phyloP scores from a whole-genome alignment of 805 yeast species.

The Candida ficus region DNA sequence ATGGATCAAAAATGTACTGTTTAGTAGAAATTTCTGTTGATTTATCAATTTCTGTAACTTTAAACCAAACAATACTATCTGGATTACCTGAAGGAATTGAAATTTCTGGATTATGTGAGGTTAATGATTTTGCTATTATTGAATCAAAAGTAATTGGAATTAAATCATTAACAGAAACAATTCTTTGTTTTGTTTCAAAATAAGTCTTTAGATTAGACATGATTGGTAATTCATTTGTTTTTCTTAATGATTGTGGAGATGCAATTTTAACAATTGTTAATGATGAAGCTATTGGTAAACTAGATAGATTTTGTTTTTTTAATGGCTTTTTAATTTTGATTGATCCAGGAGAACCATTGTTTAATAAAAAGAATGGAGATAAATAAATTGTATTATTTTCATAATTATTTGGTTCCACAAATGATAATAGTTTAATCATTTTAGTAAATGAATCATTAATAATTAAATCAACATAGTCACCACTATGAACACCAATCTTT shows the following conservation, averaged over 20 bases:
- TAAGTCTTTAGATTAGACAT: conserved; percentile 53
- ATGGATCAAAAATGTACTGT: conserved; percentile 61
- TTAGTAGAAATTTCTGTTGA: conserved; percentile 14
- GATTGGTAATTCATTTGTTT: conserved; percentile 55
- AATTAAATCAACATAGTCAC: conserved; percentile 49
- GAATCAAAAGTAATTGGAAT: conserved; percentile 79
- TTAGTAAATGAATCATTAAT: conserved; percentile 6
- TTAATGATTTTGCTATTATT: conserved; percentile 46
- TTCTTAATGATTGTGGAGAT: conserved; percentile 64
- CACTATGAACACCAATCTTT: conserved; percentile 59
- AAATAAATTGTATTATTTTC: conserved; percentile 38
- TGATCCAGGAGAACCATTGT: conserved; percentile 31
- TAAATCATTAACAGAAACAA: conserved; percentile 60
- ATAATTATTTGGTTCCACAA: conserved; percentile 57
- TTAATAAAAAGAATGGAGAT: conserved; percentile 58
- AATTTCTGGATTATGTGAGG: conserved; percentile 11
- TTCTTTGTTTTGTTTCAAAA: conserved; percentile 53
- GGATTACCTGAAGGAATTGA: conserved; percentile 51
- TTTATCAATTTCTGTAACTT: conserved; percentile 46
- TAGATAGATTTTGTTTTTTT: conserved; percentile 17
- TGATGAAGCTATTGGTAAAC: conserved; percentile 48
- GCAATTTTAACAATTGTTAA: conserved; percentile 64
- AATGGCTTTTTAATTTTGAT: conserved; percentile 16
- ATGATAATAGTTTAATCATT: conserved; percentile 41
- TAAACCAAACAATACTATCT: conserved; percentile 83